Evolutionary conservation across 768 basidiomycete species (phyloP).

Genomic region (Suillus placidus): DNA sequence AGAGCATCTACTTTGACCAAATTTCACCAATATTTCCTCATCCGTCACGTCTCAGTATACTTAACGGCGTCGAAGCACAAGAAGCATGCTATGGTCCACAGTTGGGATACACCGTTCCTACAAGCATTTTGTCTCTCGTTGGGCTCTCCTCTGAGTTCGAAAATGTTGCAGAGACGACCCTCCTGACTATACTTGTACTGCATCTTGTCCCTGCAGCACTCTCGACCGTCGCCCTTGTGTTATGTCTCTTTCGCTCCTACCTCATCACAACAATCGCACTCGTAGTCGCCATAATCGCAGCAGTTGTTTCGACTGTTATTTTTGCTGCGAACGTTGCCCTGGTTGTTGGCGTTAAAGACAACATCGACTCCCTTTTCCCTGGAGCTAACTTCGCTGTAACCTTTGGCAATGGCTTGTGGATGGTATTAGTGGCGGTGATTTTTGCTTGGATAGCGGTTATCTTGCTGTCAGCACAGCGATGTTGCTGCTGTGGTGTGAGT

Average conservation of each 20-base stretch:
- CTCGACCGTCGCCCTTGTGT: conserved; percentile 52
- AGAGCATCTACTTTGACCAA: neutral
- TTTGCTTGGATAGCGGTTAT: conserved; percentile 64
- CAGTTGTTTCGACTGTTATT: conserved; percentile 54
- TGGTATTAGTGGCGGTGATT: conserved; percentile 59
- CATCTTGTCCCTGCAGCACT: conserved; percentile 69
- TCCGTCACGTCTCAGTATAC: conserved; percentile 10
- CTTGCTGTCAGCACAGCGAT: conserved; percentile 62
- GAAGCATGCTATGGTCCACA: conserved; percentile 61
- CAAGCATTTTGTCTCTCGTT: conserved; percentile 41
- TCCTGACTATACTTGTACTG: conserved; percentile 61
- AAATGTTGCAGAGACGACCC: conserved; percentile 48
- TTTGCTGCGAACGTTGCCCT: conserved; percentile 67
- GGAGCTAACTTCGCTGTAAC: conserved; percentile 46
- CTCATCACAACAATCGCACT: conserved; percentile 58
- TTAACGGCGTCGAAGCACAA: conserved; percentile 6
- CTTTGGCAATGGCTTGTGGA: conserved; percentile 76
- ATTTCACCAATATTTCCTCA: conserved; percentile 5
- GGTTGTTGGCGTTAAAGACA: conserved; percentile 51
- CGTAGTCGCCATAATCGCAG: conserved; percentile 57
- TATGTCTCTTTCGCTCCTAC: conserved; percentile 62
- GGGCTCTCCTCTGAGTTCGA: conserved; percentile 50
- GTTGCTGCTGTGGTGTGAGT: conserved; percentile 69
- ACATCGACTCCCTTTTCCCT: conserved; percentile 42
- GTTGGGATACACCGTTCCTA: conserved; percentile 71